These are phyloP conservation scores for Tetracentron sinense DNA, from an alignment of 164 flowering plant species.

Conservation along the genomic window DNA sequence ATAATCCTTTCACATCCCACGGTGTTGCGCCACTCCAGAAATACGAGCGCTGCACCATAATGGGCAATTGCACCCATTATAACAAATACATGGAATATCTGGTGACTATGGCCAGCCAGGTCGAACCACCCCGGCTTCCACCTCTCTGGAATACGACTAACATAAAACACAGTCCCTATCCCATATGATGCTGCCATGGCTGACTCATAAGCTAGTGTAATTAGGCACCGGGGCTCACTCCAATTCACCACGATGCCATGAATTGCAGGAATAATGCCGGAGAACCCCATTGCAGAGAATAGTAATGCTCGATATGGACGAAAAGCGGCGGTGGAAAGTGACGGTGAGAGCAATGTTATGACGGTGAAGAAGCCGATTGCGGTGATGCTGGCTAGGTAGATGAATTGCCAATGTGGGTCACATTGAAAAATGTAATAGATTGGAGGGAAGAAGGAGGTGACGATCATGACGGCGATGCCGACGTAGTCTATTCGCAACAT, in stretches of 20 bases:
- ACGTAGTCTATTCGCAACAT: constrained; percentile 62
- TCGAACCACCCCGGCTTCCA: constrained; percentile 87
- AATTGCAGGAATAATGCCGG: constrained; percentile 66
- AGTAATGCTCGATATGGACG: constrained; percentile 62
- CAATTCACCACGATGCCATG: constrained; percentile 65
- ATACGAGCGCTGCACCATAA: constrained; percentile 62
- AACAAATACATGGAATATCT: constrained; percentile 81
- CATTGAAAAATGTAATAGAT: constrained; percentile 89
- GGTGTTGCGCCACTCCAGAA: constrained; percentile 61
- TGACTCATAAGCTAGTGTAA: constrained; percentile 49
- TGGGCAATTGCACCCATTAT: constrained; percentile 81
- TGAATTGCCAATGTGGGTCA: constrained; percentile 57
- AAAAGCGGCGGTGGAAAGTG: constrained; percentile 39
- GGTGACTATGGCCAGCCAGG: constrained; percentile 86
- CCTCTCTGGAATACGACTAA: constrained; percentile 70
- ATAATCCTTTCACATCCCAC: background rate
- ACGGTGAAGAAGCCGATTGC: constrained; percentile 61
- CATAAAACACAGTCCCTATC: constrained; percentile 66
- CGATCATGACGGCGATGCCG: constrained; percentile 83
- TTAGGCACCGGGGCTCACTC: constrained; percentile 49
- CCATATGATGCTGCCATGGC: constrained; percentile 74
- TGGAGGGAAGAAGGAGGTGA: constrained; percentile 89
- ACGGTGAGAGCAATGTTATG: constrained; percentile 57
- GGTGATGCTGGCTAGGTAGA: constrained; percentile 65
- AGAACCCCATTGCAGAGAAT: constrained; percentile 73